Conservation (phyloP, 2,329 filamentous ascomycete genomes). For the Pestalotiopsis fici region DNA sequence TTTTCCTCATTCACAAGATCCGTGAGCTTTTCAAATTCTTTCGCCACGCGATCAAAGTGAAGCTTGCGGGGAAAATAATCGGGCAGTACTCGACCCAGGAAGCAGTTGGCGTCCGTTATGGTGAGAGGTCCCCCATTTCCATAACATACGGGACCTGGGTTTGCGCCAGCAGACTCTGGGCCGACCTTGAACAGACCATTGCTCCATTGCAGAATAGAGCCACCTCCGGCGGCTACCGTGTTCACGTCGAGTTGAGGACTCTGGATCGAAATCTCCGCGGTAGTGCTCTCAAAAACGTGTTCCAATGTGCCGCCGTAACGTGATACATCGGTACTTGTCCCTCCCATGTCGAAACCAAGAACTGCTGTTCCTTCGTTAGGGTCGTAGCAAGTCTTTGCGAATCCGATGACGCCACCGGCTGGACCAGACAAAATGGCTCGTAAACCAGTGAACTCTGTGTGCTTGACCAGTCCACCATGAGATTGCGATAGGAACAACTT, state of each 20-base stretch:
- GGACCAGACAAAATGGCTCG: slow-evolving; percentile 12
- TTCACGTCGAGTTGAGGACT: slow-evolving; percentile 76
- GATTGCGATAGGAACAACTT: neutral
- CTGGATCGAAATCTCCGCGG: slow-evolving; percentile 64
- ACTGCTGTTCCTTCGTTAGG: neutral
- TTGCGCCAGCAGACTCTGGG: slow-evolving; percentile 51
- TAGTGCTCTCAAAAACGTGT: slow-evolving; percentile 70
- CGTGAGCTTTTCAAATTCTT: slow-evolving; percentile 41
- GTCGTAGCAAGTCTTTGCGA: slow-evolving; percentile 12
- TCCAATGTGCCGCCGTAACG: slow-evolving; percentile 55
- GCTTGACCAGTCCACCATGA: slow-evolving; percentile 46
- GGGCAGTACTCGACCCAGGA: slow-evolving; percentile 59
- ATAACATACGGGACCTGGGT: slow-evolving; percentile 74
- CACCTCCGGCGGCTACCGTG: slow-evolving; percentile 60
- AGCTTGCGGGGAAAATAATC: slow-evolving; percentile 66
- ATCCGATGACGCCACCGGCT: slow-evolving; percentile 11
- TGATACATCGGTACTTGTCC: slow-evolving; percentile 74
- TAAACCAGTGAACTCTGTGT: slow-evolving; percentile 98
- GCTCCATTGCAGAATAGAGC: slow-evolving; percentile 60
- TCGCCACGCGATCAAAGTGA: slow-evolving; percentile 37
- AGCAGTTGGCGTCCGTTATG: slow-evolving; percentile 72
- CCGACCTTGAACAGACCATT: slow-evolving; percentile 74
- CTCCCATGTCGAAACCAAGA: slow-evolving; percentile 73
- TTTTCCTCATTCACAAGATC: slow-evolving; percentile 36
- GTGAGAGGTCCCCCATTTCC: slow-evolving; percentile 72